These are phyloP conservation scores for Rhytidhysteron rufulum DNA, from an alignment of 2,329 filamentous ascomycete genomes.

Conservation along the genomic window DNA sequence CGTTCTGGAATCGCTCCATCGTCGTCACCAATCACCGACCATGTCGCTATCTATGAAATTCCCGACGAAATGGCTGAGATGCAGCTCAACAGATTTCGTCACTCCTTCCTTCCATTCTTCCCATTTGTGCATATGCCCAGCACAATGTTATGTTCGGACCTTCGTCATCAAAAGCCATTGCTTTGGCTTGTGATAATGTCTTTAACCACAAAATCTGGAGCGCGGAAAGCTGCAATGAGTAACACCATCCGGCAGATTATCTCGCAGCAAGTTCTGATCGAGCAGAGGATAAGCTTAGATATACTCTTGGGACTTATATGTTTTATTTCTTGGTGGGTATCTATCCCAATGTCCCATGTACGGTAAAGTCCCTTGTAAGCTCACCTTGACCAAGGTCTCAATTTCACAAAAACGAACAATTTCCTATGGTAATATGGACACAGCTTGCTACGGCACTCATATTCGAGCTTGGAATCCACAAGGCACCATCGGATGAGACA, in stretches of 20 bases:
- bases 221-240: slow-evolving; percentile 39
- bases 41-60: slow-evolving; percentile 15
- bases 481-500: not conserved
- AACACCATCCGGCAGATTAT: slow-evolving; percentile 44
- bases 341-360: not conserved
- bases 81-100: slow-evolving; percentile 21
- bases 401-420: not conserved
- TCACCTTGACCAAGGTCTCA: not conserved
- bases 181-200: slow-evolving; percentile 50
- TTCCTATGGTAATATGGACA: not conserved
- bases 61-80: slow-evolving; percentile 27
- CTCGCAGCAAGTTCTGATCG: slow-evolving; percentile 45
- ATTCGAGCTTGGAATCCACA: slow-evolving; percentile 2
- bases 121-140: slow-evolving; percentile 45
- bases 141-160: slow-evolving; percentile 34
- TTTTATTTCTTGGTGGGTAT: not conserved
- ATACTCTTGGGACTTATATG: slow-evolving; percentile 47
- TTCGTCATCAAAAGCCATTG: slow-evolving; percentile 45
- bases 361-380: not conserved
- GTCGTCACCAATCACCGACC: slow-evolving; percentile 42
- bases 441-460: not conserved
- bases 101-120: slow-evolving; percentile 41
- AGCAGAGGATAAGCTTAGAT: slow-evolving; percentile 51
- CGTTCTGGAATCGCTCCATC: slow-evolving; percentile 15
- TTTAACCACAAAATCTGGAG: slow-evolving; percentile 41